Percentiles rank a stretch among this genome's conserved stretches.
Evolutionary conservation across 2,329 filamentous ascomycete genomes (phyloP).

Genomic region (Aspergillus jensenii): DNA sequence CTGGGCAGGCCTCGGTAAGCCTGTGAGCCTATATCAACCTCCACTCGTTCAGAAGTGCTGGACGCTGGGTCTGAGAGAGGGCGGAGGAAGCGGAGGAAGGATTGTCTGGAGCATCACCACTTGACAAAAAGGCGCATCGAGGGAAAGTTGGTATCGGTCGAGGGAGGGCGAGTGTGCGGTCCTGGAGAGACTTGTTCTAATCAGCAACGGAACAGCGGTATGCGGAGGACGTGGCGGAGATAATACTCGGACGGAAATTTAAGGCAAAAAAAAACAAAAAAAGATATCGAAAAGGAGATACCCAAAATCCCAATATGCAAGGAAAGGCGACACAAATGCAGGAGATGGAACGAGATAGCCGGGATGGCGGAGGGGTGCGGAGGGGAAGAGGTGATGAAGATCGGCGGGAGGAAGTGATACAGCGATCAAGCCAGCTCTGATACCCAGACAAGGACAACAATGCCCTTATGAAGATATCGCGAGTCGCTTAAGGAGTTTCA

Average conservation of each 20-base stretch:
- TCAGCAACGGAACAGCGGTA: slow-evolving; percentile 4
- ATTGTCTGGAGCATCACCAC: slow-evolving; percentile 13
- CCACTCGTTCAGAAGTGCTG: not conserved
- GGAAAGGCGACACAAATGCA: slow-evolving; percentile 15
- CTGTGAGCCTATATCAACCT: not conserved
- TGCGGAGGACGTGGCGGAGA: not conserved
- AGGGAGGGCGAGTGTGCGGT: not conserved
- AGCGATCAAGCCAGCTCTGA: not conserved
- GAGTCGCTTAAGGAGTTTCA: not conserved
- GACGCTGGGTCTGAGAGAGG: not conserved
- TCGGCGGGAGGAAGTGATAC: slow-evolving; percentile 7
- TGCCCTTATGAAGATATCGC: slow-evolving; percentile 5
- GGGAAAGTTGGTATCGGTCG: not conserved
- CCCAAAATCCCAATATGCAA: slow-evolving; percentile 13
- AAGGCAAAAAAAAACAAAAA: slow-evolving; percentile 6
- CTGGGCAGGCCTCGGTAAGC: not conserved
- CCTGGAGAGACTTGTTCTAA: not conserved
- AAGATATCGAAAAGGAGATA: slow-evolving; percentile 4
- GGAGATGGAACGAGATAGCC: slow-evolving; percentile 12
- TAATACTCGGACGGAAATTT: not conserved
- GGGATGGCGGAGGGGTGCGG: slow-evolving; percentile 9
- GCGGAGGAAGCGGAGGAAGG: slow-evolving; percentile 1
- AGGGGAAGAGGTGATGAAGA: slow-evolving; percentile 4
- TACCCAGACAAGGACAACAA: slow-evolving; percentile 1
- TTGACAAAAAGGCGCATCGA: slow-evolving; percentile 5